These are phyloP conservation scores for Apiospora hydei DNA, from an alignment of 2,329 filamentous ascomycete species.

Conservation along the genomic window DNA sequence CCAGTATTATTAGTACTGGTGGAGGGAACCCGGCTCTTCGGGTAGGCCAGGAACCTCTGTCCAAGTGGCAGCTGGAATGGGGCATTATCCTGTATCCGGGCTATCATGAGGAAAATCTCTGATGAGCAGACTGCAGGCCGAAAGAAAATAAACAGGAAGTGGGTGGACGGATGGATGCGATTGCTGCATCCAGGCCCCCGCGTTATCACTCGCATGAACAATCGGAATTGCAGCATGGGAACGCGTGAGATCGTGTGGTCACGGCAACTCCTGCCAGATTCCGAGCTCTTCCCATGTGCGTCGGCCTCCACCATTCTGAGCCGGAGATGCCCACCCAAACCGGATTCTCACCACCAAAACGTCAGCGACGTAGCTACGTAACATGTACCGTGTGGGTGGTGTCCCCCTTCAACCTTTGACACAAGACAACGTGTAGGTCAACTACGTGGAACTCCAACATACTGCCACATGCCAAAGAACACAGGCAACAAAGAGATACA, in stretches of 20 bases:
- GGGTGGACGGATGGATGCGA: neutral
- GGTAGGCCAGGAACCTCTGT: conserved; percentile 11
- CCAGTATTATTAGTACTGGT: conserved; percentile 8
- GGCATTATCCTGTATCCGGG: neutral
- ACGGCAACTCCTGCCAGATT: neutral
- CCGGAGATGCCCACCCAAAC: conserved; percentile 1
- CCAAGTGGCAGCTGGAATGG: neutral
- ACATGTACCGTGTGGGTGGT: neutral
- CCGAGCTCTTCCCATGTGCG: neutral
- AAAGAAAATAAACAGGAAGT: neutral
- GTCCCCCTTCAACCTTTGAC: neutral
- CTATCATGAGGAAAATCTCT: neutral
- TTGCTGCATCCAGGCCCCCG: neutral
- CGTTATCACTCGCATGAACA: neutral
- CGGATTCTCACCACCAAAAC: neutral
- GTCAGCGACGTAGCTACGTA: neutral
- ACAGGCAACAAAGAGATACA: neutral
- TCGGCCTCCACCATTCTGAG: neutral
- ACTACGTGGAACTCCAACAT: conserved; percentile 11
- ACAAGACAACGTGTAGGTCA: neutral
- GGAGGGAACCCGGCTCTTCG: conserved; percentile 12
- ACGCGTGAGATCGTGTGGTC: conserved; percentile 17
- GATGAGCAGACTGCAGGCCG: neutral
- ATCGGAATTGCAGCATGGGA: neutral
- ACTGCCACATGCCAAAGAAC: neutral